Conservation (phyloP, 192 early-diverging fungal species). For the Funneliformis geosporum region DNA sequence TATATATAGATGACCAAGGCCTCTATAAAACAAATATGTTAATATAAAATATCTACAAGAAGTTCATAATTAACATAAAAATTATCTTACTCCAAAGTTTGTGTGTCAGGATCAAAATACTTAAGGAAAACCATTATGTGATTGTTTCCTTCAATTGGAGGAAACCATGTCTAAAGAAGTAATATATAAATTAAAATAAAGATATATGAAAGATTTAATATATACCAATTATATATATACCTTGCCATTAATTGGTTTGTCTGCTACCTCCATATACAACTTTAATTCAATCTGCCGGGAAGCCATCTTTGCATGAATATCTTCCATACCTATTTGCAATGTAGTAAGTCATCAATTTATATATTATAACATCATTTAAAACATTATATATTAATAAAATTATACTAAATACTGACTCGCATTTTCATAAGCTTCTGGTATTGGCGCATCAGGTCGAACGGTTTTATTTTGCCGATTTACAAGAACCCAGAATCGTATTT, state of each 20-base stretch:
- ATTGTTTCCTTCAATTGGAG: slow-evolving; percentile 7
- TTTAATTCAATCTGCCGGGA: slow-evolving; percentile 40
- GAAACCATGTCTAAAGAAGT: slow-evolving; percentile 7
- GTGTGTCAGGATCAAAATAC: slow-evolving; percentile 70
- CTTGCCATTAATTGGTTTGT: slow-evolving; percentile 36
- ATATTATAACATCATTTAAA: slow-evolving; percentile 6
- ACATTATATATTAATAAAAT: neutral
- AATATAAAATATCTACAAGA: neutral
- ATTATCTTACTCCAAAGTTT: slow-evolving; percentile 58
- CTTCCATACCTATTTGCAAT: slow-evolving; percentile 40
- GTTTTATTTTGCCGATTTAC: slow-evolving; percentile 92
- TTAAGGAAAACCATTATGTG: slow-evolving; percentile 81
- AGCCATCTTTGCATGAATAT: slow-evolving; percentile 39
- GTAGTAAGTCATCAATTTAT: neutral
- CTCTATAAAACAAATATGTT: slow-evolving; percentile 35
- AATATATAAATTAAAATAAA: neutral
- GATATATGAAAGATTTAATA: slow-evolving; percentile 1
- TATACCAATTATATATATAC: slow-evolving; percentile 32
- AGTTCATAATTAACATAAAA: slow-evolving; percentile 3
- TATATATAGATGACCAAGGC: slow-evolving; percentile 58
- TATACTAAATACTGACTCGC: slow-evolving; percentile 44
- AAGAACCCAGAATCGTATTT: slow-evolving; percentile 83
- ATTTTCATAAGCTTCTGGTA: slow-evolving; percentile 49
- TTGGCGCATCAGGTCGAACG: slow-evolving; percentile 76
- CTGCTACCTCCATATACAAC: slow-evolving; percentile 43